Evolutionary conservation across 139 green algal genomes (phyloP), one percentile per base, ranked within the genome.

Genomic region (Asterochloris sp.): DNA sequence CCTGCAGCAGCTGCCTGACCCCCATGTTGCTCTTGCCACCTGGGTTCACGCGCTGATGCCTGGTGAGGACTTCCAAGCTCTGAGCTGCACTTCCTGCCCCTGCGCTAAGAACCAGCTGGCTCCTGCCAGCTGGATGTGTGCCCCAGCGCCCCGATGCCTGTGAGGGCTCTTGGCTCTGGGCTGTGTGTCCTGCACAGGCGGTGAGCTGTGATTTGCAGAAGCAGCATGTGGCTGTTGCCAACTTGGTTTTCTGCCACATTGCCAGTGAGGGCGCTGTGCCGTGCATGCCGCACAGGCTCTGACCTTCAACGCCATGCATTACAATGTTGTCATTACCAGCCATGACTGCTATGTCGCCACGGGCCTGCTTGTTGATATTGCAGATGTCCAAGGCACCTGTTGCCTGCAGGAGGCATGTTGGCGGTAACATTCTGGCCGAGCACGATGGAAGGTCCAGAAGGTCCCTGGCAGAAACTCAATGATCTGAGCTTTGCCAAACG

Each of bases 1-100:
- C 4, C 84, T 87, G 80, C 84, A 87, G 76, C 84, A 87, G 75
- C 82, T 87, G 79, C 84, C 84, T 24, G 26, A 82, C 11, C 74
- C 80, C 1, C 61, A 71, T 10, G 17, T 68, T 12, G 81, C 73
- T 23, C 74, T 87, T 60, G 84, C 84, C 29, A 80, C 74, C 47
- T 87, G 84, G 84, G 81, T 75, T 9, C 26, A 23, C 0, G 29
- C 68, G 12, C 74, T 87, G 13, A 24, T 14, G 29, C 84, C 80
- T 80, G 80, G 84, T 85, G 17, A 54, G 78, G 47, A 23, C 16
- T 38, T 24, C 66, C 17, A 71, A 26, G 17, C 21, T 21, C 4
- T 12, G 66, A 71, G 1, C 21, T 26, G 66, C 66, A 26, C 19
- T 4, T 71, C 21, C 66, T 71, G 21, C 66, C 1, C 19, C 66